Conservation (phyloP, 2,329 filamentous ascomycete species). For the Aspergillus hortae region DNA sequence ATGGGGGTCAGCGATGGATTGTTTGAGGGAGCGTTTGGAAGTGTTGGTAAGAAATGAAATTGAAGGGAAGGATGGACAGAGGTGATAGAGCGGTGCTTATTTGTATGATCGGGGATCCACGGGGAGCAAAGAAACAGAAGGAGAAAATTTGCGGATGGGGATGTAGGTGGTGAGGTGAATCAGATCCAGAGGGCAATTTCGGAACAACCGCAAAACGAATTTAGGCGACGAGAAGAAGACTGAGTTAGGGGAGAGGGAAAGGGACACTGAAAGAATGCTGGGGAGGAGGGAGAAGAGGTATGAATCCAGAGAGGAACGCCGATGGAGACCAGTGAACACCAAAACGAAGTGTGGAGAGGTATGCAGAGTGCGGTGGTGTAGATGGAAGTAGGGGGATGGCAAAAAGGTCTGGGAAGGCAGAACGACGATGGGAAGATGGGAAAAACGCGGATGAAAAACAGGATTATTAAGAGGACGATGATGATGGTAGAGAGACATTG, state of each 20-base stretch:
- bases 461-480: not conserved
- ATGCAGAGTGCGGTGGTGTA: not conserved
- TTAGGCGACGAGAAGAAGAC: not conserved
- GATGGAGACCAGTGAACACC: not conserved
- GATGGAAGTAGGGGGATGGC: not conserved
- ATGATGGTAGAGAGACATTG: not conserved
- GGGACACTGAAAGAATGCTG: not conserved
- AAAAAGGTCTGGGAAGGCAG: not conserved
- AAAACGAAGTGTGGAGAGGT: not conserved
- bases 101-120: not conserved
- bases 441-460: not conserved
- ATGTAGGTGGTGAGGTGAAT: not conserved
- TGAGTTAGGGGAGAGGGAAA: not conserved
- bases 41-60: too few species aligned
- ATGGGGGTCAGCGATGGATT: conserved; percentile 2
- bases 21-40: not conserved
- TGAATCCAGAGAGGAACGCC: not conserved
- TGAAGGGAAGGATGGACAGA: not conserved
- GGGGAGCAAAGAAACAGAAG: not conserved
- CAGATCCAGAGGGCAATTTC: not conserved
- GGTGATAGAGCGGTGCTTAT: not conserved
- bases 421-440: not conserved
- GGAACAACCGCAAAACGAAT: not conserved
- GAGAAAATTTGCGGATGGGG: not conserved
- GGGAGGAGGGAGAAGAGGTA: not conserved